A percentile compares a stretch with the other conserved stretches of the same genome.
Evolutionary conservation across 2,329 filamentous ascomycete species (phyloP).

Genomic region (Didymella pomorum): DNA sequence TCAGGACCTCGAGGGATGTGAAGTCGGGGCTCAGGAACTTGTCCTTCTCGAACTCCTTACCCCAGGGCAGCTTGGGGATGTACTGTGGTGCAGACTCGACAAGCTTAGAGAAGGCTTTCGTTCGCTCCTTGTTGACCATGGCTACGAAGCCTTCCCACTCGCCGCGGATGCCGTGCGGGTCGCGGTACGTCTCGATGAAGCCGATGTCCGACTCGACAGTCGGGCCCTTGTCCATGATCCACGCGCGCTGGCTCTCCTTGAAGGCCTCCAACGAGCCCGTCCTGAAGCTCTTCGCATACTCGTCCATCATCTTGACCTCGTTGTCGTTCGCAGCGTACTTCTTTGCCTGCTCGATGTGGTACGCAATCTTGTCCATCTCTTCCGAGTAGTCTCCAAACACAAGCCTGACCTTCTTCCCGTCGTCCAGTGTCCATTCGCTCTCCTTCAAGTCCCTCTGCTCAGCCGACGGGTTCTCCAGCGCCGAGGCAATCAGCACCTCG

Average conservation of each 20-base stretch:
- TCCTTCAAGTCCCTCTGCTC: constrained; percentile 55
- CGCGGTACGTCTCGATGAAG: constrained; percentile 64
- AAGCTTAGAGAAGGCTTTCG: constrained; percentile 83
- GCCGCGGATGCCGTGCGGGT: constrained; percentile 62
- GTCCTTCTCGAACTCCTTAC: constrained; percentile 90
- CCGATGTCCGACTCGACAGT: constrained; percentile 62
- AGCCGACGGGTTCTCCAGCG: constrained; percentile 50
- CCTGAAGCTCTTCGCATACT: constrained; percentile 60
- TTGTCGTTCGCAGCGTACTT: constrained; percentile 58
- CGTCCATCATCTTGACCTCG: constrained; percentile 55
- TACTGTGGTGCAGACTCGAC: constrained; percentile 81
- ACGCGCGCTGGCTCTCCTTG: constrained; percentile 60
- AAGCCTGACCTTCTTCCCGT: constrained; percentile 57
- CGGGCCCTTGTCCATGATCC: constrained; percentile 63
- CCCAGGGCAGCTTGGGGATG: constrained; percentile 91
- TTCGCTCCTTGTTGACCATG: constrained; percentile 89
- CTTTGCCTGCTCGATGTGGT: constrained; percentile 57
- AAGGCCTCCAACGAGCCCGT: constrained; percentile 61
- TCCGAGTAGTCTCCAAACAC: constrained; percentile 57
- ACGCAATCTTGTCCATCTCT: constrained; percentile 58
- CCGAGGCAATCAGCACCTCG: constrained; percentile 60
- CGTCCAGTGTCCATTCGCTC: constrained; percentile 56
- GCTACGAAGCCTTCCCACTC: constrained; percentile 63
- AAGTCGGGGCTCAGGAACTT: constrained; percentile 96
- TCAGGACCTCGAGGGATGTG: constrained; percentile 89